phyloP scores from a whole-genome alignment of 2,329 filamentous ascomycete species.

The Ceratocystis destructans region DNA sequence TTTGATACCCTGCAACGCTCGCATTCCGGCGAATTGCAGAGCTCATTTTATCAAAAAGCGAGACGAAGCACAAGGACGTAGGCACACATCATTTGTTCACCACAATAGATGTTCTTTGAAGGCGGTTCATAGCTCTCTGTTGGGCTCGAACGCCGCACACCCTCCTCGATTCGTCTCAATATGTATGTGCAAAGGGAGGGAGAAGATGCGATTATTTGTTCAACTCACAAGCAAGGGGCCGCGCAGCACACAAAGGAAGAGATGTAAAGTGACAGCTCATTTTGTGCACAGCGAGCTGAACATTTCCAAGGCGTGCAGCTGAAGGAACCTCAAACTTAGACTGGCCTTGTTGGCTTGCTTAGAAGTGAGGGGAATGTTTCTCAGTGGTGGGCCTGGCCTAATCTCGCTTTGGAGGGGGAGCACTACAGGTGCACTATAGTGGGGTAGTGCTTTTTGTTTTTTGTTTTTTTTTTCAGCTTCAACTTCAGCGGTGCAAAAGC shows the following conservation, averaged over 20 bases:
- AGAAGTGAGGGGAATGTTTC: too few species aligned
- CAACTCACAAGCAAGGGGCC: not conserved
- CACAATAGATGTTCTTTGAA: too few species aligned
- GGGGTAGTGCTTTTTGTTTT: not conserved
- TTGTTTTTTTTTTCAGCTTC: not conserved
- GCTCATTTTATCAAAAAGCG: not conserved
- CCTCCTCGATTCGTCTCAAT: too few species aligned
- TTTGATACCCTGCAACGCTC: not conserved
- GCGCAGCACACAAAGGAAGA: not conserved
- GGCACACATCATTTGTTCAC: too few species aligned
- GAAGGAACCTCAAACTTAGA: not conserved
- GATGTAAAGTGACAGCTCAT: not conserved
- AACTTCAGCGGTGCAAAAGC: not conserved
- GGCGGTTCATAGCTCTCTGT: too few species aligned
- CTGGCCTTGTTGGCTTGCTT: not conserved
- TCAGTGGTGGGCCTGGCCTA: not conserved
- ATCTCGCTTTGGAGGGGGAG: not conserved
- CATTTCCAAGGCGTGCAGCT: not conserved
- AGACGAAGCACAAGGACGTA: too few species aligned
- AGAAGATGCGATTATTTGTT: not conserved
- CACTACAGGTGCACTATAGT: not conserved
- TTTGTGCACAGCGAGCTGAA: constrained; percentile 1
- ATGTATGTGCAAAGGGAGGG: too few species aligned
- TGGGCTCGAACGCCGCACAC: too few species aligned
- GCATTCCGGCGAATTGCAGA: not conserved